These are phyloP conservation scores for Naganishia sp. DNA, from an alignment of 1,284 basidiomycete genomes.

Conservation along the genomic window DNA sequence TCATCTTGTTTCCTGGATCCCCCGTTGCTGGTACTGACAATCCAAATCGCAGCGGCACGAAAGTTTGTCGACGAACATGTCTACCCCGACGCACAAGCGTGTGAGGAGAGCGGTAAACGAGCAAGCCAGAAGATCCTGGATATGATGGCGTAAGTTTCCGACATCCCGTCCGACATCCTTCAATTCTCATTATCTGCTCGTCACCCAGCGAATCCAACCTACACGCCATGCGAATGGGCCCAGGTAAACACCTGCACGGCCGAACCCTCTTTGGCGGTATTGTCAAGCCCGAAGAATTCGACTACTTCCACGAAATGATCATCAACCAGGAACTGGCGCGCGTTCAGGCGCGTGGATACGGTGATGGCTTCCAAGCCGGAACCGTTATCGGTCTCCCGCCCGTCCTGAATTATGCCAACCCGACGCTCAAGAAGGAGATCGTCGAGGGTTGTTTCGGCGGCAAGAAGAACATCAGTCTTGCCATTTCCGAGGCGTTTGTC, in stretches of 20 bases:
- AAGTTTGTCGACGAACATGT: constrained; percentile 62
- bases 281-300: constrained; percentile 83
- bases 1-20: neutral
- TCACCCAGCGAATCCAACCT: constrained; percentile 64
- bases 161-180: constrained; percentile 46
- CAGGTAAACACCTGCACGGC: constrained; percentile 74
- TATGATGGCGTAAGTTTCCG: constrained; percentile 48
- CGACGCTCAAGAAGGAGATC: constrained; percentile 67
- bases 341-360: constrained; percentile 76
- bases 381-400: constrained; percentile 73
- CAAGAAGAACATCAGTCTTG: constrained; percentile 71
- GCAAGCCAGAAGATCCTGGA: constrained; percentile 53
- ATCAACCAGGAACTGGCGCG: constrained; percentile 83
- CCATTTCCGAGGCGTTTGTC: constrained; percentile 87
- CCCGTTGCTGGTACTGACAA: neutral
- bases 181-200: neutral
- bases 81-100: constrained; percentile 59
- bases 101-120: constrained; percentile 75
- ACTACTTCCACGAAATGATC: constrained; percentile 70
- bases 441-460: constrained; percentile 78
- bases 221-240: constrained; percentile 87
- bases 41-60: constrained; percentile 51
- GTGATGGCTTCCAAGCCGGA: constrained; percentile 73
- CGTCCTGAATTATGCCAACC: constrained; percentile 62
- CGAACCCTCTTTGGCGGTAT: constrained; percentile 75